These are phyloP conservation scores for Candida schatavii DNA, from an alignment of 805 yeast genomes.

Conservation along the genomic window DNA sequence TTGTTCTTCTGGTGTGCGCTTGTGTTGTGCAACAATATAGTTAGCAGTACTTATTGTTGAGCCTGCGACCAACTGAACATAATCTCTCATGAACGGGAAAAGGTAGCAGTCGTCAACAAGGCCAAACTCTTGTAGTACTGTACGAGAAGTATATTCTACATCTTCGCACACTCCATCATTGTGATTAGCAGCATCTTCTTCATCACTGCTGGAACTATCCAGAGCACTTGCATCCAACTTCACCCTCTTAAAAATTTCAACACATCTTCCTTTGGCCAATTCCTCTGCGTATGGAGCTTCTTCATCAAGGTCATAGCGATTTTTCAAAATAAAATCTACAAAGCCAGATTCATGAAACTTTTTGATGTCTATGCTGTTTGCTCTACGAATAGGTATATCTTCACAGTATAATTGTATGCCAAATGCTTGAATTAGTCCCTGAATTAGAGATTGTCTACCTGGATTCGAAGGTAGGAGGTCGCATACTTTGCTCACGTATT, in stretches of 20 bases:
- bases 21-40: conserved; percentile 19
- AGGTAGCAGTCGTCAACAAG: conserved; percentile 62
- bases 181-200: background rate
- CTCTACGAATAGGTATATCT: conserved; percentile 19
- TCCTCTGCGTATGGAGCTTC: conserved; percentile 3
- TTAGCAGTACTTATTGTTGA: conserved; percentile 53
- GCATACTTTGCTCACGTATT: conserved; percentile 15
- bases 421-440: conserved; percentile 41
- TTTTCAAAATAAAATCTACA: conserved; percentile 37
- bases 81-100: conserved; percentile 52
- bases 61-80: conserved; percentile 51
- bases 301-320: conserved; percentile 15
- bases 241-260: background rate
- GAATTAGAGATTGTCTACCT: conserved; percentile 47
- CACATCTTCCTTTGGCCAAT: background rate
- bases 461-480: conserved; percentile 54
- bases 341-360: conserved; percentile 50
- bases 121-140: conserved; percentile 38
- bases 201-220: background rate
- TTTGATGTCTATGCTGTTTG: conserved; percentile 36
- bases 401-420: conserved; percentile 26
- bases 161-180: background rate
- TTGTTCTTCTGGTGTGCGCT: conserved; percentile 12
- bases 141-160: background rate
- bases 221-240: background rate